phyloP scores from a whole-genome alignment of 768 basidiomycete species.

The Boletus rubescentipes region DNA sequence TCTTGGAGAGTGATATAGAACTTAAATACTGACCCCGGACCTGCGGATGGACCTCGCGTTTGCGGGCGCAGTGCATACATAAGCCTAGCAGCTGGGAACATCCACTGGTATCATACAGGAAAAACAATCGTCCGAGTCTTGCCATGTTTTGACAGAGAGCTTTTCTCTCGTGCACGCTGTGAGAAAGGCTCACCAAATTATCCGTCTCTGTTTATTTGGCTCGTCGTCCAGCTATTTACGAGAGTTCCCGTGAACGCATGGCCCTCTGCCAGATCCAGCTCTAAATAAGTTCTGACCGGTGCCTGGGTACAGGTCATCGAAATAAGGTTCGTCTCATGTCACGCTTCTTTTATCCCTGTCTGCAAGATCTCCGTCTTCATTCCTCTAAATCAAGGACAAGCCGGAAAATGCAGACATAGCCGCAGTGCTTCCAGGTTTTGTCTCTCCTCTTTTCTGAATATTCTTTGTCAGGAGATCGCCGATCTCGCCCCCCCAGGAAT shows the following conservation, averaged over 20 bases:
- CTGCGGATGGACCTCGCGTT: neutral
- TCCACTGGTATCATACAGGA: slow-evolving; percentile 1
- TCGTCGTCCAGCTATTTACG: slow-evolving; percentile 13
- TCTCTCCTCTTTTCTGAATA: slow-evolving; percentile 17
- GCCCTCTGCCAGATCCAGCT: slow-evolving; percentile 8
- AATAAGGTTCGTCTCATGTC: slow-evolving; percentile 35
- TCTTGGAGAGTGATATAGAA: neutral
- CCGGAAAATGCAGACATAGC: slow-evolving; percentile 10
- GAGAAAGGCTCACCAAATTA: slow-evolving; percentile 22
- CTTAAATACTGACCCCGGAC: neutral
- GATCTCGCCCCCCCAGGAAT: slow-evolving; percentile 19
- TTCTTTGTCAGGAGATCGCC: slow-evolving; percentile 17
- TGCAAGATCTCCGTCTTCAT: slow-evolving; percentile 23
- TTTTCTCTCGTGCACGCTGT: slow-evolving; percentile 9
- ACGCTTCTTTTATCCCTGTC: slow-evolving; percentile 28
- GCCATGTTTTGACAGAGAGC: slow-evolving; percentile 13
- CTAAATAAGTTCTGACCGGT: slow-evolving; percentile 14
- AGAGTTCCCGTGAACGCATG: slow-evolving; percentile 20
- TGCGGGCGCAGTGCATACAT: neutral
- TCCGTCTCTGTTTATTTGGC: slow-evolving; percentile 15
- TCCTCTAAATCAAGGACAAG: slow-evolving; percentile 22
- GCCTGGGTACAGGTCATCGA: slow-evolving; percentile 23
- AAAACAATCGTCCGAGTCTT: slow-evolving; percentile 19
- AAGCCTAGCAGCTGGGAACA: slow-evolving; percentile 14
- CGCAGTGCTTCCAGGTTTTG: slow-evolving; percentile 12